Evolutionary conservation across 352 stramenopile species (phyloP), one percentile per base, ranked within the genome.

Genomic region (Phytophthora pseudosyringae): DNA sequence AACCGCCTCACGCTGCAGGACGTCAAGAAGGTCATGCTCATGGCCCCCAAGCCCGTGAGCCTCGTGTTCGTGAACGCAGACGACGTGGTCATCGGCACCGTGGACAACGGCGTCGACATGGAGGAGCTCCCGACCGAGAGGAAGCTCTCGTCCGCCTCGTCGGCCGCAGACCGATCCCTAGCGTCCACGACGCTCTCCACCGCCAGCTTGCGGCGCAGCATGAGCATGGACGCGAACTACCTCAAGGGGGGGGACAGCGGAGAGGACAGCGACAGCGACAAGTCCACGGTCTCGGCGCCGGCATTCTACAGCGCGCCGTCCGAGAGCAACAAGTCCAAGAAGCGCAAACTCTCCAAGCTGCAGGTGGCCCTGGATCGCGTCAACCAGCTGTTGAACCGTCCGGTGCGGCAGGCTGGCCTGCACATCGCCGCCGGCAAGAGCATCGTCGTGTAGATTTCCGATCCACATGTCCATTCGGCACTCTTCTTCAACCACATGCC

Each of bases 1-100:
- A 74, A 82, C 64, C 79, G 83, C 15, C 71, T 93, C 39, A 91
- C 80, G 41, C 71, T 91, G 8, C 57, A 69, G 35, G 84, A 90
- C 51, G 79, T 93, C 15, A 93, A 93, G 69, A 90, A 90, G 61
- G 73, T 93, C 45, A 91, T 93, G 80, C 70, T 90, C 13, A 54
- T 75, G 56, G 83, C 83, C 4, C 81, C 82, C 28, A 91, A 91
- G 60, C 84, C 84, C 31, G 80, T 93, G 67, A 91, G 82, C 45
- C 78, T 93, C 46, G 82, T 93, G 50, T 93, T 93, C 61, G 53
- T 90, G n/a, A 88, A 88, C 62, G 63, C 71, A 33, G 77, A 85
- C 35, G 69, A 83, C 26, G 67, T 85, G 38, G 43, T 82, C 25
- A 56, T 81, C n/a, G 26, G 40, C 10, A 43, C 39, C 16, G 32